Evolutionary conservation across 352 stramenopile species (phyloP), one percentile per base, ranked within the genome.

Genomic region (Globisporangium paddicum): DNA sequence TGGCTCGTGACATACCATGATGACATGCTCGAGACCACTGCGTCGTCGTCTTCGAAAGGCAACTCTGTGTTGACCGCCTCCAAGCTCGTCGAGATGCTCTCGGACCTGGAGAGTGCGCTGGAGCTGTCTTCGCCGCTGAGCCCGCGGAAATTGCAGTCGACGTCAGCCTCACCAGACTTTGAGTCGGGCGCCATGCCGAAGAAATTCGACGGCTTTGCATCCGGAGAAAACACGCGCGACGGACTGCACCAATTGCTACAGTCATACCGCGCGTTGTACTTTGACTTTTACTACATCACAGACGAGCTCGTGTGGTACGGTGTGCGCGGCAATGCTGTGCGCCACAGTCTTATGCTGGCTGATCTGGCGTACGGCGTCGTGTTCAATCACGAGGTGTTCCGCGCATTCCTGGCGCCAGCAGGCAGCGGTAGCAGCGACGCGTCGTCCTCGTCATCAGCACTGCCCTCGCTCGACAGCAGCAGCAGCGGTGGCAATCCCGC

Each of bases 271-370:
- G 81, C 82, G 48, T 59, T 95, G 40, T 95, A 93, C 66, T 95
- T 95, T 49, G 86, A 95, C 60, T 95, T 95, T 48, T 95, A 92
- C 72, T 95, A 95, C 77, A 93, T 95, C 68, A 95, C 83, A 13
- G 86, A 95, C 67, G 86, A 95, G 59, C 66, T 95, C 34, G 81
- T 93, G 40, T 95, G 83, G 86, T 91, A 93, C 57, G 86, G 83
- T 16, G 84, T 95, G 49, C 86, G 86, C 8, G 78, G 86, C 37
- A 93, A 90, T 69, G 81, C 83, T 5, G 81, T 90, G 30, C 82
- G 86, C 8, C 85, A 92, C 57, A 92, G 80, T 28, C 68, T 95
- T 28, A 86, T 87, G 63, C 72, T 95, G 14, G 86, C 86, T 3
- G 84, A 93, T 42, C 50, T 95, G 28, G 83, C 82, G 0, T 93